A percentile compares a stretch with the other conserved stretches of the same genome.
Conservation (phyloP, 2,329 filamentous ascomycete genomes). For the Hypoxylon sp. region DNA sequence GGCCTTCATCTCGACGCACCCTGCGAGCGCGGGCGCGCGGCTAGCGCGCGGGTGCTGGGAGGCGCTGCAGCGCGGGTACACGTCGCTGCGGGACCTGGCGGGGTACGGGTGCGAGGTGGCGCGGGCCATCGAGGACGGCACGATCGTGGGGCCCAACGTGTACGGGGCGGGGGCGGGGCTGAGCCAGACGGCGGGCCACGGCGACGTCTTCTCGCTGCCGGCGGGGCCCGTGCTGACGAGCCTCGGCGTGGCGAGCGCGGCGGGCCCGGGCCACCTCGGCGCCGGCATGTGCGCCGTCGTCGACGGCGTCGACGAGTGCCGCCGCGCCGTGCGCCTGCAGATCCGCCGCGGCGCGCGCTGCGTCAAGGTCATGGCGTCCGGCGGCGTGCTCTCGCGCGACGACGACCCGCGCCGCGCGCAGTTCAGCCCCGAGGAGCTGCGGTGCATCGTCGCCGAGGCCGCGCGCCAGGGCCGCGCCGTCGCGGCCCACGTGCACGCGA, state of each 20-base stretch:
- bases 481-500: constrained; percentile 52
- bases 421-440: constrained; percentile 51
- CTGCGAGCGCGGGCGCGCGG: constrained; percentile 45
- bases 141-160: constrained; percentile 46
- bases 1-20: constrained; percentile 41
- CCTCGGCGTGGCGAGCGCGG: constrained; percentile 45
- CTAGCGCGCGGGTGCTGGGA: constrained; percentile 48
- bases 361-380: constrained; percentile 53
- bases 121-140: constrained; percentile 44
- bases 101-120: constrained; percentile 47
- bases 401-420: constrained; percentile 51
- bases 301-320: constrained; percentile 53
- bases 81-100: constrained; percentile 47
- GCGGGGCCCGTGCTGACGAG: constrained; percentile 48
- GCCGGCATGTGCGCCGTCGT: constrained; percentile 42
- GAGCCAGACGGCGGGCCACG: constrained; percentile 48
- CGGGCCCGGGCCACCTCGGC: constrained; percentile 46
- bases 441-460: constrained; percentile 50
- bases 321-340: constrained; percentile 50
- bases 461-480: constrained; percentile 48
- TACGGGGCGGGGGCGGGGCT: constrained; percentile 46
- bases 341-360: constrained; percentile 51
- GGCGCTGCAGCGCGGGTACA: constrained; percentile 50
- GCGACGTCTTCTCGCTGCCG: constrained; percentile 48
- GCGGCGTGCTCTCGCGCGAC: constrained; percentile 51